Evolutionary conservation across 2,329 filamentous ascomycete species (phyloP).

Genomic region (Dryadomyces quercus-mongolicae): DNA sequence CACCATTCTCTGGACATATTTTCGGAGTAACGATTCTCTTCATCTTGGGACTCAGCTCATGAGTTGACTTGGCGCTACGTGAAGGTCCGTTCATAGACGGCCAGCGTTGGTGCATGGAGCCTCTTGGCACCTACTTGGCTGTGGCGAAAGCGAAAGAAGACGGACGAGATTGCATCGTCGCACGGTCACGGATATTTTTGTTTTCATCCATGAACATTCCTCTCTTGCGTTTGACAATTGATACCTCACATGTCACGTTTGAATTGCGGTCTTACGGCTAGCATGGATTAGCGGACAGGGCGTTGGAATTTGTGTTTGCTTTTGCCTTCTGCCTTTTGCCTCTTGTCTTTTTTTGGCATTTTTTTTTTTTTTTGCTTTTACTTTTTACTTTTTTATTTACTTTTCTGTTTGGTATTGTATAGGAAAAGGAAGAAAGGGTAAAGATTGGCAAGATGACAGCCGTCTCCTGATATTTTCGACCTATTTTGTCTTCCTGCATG

Average conservation of each 20-base stretch:
- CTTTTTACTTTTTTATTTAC: background rate
- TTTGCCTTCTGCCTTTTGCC: no score
- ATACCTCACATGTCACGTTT: background rate
- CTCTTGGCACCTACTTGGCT: background rate
- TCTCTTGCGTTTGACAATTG: background rate
- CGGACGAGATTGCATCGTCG: background rate
- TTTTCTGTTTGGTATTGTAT: background rate
- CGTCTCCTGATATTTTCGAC: background rate
- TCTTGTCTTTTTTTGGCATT: no score
- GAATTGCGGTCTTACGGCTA: background rate
- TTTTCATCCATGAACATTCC: background rate
- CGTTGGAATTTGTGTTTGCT: background rate
- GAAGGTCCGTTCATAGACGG: no score
- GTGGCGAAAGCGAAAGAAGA: background rate
- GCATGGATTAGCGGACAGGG: background rate
- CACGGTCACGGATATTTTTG: background rate
- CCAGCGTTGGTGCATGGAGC: background rate
- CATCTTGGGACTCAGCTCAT: no score
- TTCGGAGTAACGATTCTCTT: no score
- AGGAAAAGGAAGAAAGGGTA: background rate
- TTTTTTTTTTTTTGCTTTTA: background rate
- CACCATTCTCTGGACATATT: background rate
- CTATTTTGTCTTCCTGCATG: no score
- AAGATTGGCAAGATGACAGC: background rate
- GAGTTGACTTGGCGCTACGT: no score